Conservation (phyloP, 2,329 filamentous ascomycete genomes). For the Amphichorda felina region DNA sequence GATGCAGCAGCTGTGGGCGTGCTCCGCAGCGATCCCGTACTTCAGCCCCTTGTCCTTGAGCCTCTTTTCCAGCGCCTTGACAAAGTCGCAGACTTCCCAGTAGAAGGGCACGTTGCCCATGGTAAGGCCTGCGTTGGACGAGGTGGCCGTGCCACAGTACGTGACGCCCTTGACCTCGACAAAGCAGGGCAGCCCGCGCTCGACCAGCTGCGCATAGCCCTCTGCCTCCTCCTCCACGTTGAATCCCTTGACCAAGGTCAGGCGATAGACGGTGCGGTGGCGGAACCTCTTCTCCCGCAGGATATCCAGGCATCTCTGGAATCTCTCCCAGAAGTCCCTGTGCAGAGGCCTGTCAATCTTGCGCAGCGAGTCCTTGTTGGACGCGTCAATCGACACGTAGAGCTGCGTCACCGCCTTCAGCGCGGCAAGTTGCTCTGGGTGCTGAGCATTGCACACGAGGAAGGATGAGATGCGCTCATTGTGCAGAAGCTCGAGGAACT, state of each 20-base stretch:
- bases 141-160: slow-evolving; percentile 85
- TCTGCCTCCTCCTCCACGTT: slow-evolving; percentile 89
- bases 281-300: slow-evolving; percentile 69
- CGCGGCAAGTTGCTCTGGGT: slow-evolving; percentile 77
- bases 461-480: slow-evolving; percentile 82
- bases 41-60: slow-evolving; percentile 57
- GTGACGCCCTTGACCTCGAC: slow-evolving; percentile 95
- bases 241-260: slow-evolving; percentile 96
- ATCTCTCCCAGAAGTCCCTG: slow-evolving; percentile 95
- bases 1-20: slow-evolving; percentile 89
- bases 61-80: slow-evolving; percentile 59
- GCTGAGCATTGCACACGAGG: slow-evolving; percentile 93
- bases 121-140: slow-evolving; percentile 73
- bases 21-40: slow-evolving; percentile 90
- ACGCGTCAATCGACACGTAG: slow-evolving; percentile 93
- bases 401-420: slow-evolving; percentile 84
- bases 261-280: slow-evolving; percentile 86
- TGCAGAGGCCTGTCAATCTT: slow-evolving; percentile 88
- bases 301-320: slow-evolving; percentile 83
- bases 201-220: slow-evolving; percentile 83
- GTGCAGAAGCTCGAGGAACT: slow-evolving; percentile 77
- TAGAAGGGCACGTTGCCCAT: slow-evolving; percentile 98
- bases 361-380: slow-evolving; percentile 75
- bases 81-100: slow-evolving; percentile 77
- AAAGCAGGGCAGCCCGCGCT: slow-evolving; percentile 78